Conservation (phyloP, 2,329 filamentous ascomycete genomes). For the Claviceps sorghi region DNA sequence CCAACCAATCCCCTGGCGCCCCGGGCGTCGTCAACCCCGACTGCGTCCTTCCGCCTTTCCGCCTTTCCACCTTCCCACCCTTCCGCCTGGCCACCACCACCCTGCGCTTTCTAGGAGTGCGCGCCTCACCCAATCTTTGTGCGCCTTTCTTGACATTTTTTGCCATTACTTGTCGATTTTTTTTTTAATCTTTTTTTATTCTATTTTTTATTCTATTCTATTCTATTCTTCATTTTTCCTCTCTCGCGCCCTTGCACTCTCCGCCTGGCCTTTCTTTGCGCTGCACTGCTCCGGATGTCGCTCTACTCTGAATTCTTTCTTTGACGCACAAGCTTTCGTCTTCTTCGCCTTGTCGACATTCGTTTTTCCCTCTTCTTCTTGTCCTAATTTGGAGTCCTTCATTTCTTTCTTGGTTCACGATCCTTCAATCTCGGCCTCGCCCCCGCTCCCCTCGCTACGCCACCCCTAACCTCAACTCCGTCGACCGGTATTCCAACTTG, state of each 20-base stretch:
- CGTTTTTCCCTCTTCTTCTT: constrained; percentile 11
- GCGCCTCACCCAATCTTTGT: constrained; percentile 3
- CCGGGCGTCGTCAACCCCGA: constrained; percentile 8
- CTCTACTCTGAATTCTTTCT: constrained; percentile 12
- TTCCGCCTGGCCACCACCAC: constrained; percentile 6
- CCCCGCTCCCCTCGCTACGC: not conserved
- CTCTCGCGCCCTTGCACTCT: constrained; percentile 4
- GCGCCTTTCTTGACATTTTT: constrained; percentile 5
- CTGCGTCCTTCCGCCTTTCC: constrained; percentile 3
- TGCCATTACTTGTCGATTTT: not conserved
- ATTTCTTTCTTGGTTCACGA: constrained; percentile 15
- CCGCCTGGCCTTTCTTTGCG: constrained; percentile 12
- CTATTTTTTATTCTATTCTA: no score
- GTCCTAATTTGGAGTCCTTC: constrained; percentile 19
- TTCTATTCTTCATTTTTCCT: not conserved
- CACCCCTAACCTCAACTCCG: not conserved
- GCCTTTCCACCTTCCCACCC: constrained; percentile 3
- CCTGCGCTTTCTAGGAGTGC: constrained; percentile 5
- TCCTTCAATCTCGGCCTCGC: not conserved
- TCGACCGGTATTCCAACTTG: not conserved
- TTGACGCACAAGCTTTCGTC: constrained; percentile 12
- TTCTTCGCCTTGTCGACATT: constrained; percentile 17
- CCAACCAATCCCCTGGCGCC: constrained; percentile 1
- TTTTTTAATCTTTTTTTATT: not conserved
- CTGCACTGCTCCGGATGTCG: constrained; percentile 16